Base-by-base conservation (phyloP, 306 rosid species). In the Lathyrus sativus region DNA sequence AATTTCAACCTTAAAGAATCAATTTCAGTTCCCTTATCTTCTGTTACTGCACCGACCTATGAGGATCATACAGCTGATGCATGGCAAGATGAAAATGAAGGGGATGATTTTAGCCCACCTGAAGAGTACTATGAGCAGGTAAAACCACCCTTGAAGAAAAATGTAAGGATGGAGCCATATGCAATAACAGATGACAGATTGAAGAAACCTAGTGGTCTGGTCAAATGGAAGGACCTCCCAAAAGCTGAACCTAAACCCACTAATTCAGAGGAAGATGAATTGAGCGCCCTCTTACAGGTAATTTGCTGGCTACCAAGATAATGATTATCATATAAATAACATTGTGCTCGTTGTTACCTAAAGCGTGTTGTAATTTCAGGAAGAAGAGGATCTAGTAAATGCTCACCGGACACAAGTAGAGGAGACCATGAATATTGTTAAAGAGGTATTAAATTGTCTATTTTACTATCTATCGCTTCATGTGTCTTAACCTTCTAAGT, bases 351-450 rank as follows among this genome's bases (percentile, higher is more conserved):
- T 63, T 60, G 56, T 68, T 45, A 64, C n/a, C 11, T 70, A 44
- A 75, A 65, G 14, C 54, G 11, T 68, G 78, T 62, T 35, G 58
- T 72, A 19, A 68, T 79, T 80, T 49, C 89, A 95, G 99, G 99
- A 91, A 74, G 99, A 95, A 87, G 97, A 91, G 83, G 95, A 95
- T 81, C 96, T 95, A 45, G 95, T 95, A 78, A 91, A 75, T 79
- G 99, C 99, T 74, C 99, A 95, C 79, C 85, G 99, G 59, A 95
- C 85, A 62, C 99, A 90, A 81, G 99, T 95, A 18, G 99, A 95
- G 84, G 99, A 95, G 62, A 91, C 99, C 5, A 91, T 95, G 99
- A 95, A 79, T 83, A 91, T 91, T 77, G 97, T 95, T 70, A 87
- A 73, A 74, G 96, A 90, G 99, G 99, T 95, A 88, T 39, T 56